A percentile compares a stretch with the other conserved stretches of the same genome.
Conservation (phyloP, 768 basidiomycete genomes). For the Pleurotus giganteus region DNA sequence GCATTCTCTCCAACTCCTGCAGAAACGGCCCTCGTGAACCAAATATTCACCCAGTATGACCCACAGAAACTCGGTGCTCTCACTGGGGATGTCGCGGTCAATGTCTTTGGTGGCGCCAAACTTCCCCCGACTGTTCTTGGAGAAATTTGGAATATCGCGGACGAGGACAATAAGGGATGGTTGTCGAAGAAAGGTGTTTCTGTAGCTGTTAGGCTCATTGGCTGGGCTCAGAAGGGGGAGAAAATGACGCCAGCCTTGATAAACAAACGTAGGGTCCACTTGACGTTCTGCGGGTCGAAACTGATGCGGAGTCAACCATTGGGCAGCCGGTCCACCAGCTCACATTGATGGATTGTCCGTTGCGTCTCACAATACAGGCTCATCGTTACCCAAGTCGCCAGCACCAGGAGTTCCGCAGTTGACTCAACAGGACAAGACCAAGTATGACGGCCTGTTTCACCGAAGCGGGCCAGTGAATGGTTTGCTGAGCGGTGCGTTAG, state of each 20-base stretch:
- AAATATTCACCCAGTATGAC: slow-evolving; percentile 74
- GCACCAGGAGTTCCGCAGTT: slow-evolving; percentile 63
- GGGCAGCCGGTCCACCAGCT: slow-evolving; percentile 80
- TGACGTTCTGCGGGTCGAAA: slow-evolving; percentile 10
- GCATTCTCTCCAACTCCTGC: slow-evolving; percentile 44
- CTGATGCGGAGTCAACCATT: not conserved
- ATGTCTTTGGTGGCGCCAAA: slow-evolving; percentile 80
- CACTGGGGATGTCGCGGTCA: slow-evolving; percentile 89
- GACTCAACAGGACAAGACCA: slow-evolving; percentile 77
- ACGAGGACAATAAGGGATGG: slow-evolving; percentile 92
- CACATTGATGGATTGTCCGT: slow-evolving; percentile 70
- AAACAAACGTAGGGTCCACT: slow-evolving; percentile 59
- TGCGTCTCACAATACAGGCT: slow-evolving; percentile 57
- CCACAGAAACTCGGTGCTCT: slow-evolving; percentile 78
- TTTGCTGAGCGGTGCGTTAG: slow-evolving; percentile 66
- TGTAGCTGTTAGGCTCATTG: slow-evolving; percentile 86
- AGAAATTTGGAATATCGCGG: slow-evolving; percentile 92
- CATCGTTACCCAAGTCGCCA: slow-evolving; percentile 63
- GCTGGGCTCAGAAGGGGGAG: slow-evolving; percentile 88
- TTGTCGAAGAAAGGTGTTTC: slow-evolving; percentile 87
- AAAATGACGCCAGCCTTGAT: slow-evolving; percentile 59
- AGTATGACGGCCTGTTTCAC: slow-evolving; percentile 79
- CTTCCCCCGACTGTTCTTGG: slow-evolving; percentile 77
- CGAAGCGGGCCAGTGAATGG: slow-evolving; percentile 72
- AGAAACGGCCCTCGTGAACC: slow-evolving; percentile 61